Base-by-base conservation (phyloP, 2,329 filamentous ascomycete genomes). In the Fusarium sp. region DNA sequence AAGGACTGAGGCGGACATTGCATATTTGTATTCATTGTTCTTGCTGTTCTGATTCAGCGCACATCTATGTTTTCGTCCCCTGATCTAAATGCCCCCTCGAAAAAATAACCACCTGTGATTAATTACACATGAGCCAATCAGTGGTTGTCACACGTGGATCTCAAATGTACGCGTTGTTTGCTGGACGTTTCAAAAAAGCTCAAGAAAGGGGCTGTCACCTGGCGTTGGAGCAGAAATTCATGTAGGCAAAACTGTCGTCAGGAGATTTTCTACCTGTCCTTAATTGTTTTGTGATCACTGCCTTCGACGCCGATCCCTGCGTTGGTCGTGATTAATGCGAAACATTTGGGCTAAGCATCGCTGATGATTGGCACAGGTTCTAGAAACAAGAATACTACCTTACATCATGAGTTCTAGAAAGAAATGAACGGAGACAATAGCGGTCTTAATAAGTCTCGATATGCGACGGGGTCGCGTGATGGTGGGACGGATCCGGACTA, bases 21-120 rank as follows among this genome's bases (percentile, higher is more conserved):
- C 6, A 43, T 65, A 64, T 65, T 64, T 65, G 41, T 65, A 64
- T 58, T 19, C 8, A 37, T 8, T 43, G 4, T 2, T 52, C n/a
- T 46, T 42, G 13, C 12, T 23, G 7, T 13, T 16, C 7, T 1
- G 10, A 23, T 19, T 30, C 4, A 21, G n/a, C n/a, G n/a, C n/a
- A n/a, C 16, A 26, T 42, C 52, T 51, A 0, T 7, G 7, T 31
- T 11, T 14, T 48, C 3, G 11, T 41, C 59, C 13, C 28, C 49
- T 50, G 11, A 58, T 58, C 14, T 2, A 6, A 13, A n/a, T n/a
- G n/a, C n/a, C n/a, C n/a, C 8, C 13, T 37, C 2, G 28, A 46
- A 63, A 58, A 26, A 1, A 37, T 31, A 51, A 30, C 21, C 39
- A 52, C 23, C 45, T 64, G 62, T 31, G 46, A 39, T 52, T 37